Conservation (phyloP, 106 monocot genomes). For the Cymbidium sinense region DNA sequence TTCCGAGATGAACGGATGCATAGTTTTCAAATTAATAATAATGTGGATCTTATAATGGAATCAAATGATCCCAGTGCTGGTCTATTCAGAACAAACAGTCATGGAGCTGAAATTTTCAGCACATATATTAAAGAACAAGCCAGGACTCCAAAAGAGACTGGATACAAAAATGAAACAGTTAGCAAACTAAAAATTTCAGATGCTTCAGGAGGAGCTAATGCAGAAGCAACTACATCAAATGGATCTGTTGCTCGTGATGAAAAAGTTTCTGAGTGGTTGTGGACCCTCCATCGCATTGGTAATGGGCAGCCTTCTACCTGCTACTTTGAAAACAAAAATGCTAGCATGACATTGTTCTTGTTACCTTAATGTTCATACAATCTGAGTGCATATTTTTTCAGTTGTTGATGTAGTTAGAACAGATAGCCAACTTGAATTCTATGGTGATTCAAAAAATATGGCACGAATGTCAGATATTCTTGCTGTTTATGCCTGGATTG, state of each 20-base stretch:
- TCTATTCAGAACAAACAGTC: slow-evolving; percentile 20
- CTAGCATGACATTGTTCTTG: neutral
- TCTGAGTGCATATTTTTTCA: slow-evolving; percentile 24
- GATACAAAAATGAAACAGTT: slow-evolving; percentile 25
- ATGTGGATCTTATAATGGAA: slow-evolving; percentile 70
- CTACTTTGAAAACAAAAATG: neutral
- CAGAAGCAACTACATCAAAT: slow-evolving; percentile 27
- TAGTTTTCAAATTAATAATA: slow-evolving; percentile 75
- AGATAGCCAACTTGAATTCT: slow-evolving; percentile 94
- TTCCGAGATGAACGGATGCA: slow-evolving; percentile 45
- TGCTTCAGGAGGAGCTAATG: slow-evolving; percentile 29
- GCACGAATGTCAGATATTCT: slow-evolving; percentile 99
- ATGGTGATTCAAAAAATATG: slow-evolving; percentile 94
- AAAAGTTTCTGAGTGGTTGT: slow-evolving; percentile 91
- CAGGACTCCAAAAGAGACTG: slow-evolving; percentile 19
- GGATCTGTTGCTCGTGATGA: slow-evolving; percentile 33
- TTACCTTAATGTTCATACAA: slow-evolving; percentile 4
- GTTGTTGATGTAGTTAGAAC: slow-evolving; percentile 99
- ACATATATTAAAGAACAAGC: slow-evolving; percentile 16
- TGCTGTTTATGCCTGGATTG: slow-evolving; percentile 99
- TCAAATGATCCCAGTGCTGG: slow-evolving; percentile 29
- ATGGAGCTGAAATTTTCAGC: slow-evolving; percentile 26
- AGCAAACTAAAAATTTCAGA: slow-evolving; percentile 41
- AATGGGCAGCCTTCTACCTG: slow-evolving; percentile 1
- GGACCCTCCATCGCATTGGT: slow-evolving; percentile 99